These are phyloP conservation scores for Rutstroemia sp. DNA, from an alignment of 2,329 filamentous ascomycete species.

Conservation along the genomic window DNA sequence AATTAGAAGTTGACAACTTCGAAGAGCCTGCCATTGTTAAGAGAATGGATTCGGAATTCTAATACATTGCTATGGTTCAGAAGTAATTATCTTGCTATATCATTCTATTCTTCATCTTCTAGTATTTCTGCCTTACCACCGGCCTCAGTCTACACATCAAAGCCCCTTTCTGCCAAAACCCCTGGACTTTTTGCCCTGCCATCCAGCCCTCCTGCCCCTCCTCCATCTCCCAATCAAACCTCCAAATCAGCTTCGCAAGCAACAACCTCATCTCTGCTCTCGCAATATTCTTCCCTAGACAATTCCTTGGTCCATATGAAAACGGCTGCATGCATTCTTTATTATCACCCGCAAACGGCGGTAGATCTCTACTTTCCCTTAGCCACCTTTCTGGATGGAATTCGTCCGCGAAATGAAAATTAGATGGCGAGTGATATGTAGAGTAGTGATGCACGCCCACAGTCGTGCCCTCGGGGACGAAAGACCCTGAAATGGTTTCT, in stretches of 20 bases:
- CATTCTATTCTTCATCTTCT: too few relatives aligned
- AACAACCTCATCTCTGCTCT: constrained; percentile 1
- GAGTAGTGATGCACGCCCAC: constrained; percentile 2
- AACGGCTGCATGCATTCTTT: constrained; percentile 3
- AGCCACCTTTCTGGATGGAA: constrained; percentile 28
- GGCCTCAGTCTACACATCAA: neutral
- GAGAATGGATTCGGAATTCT: too few relatives aligned
- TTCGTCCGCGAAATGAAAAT: constrained; percentile 22
- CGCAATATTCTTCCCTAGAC: constrained; percentile 2
- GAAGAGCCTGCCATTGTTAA: too few relatives aligned
- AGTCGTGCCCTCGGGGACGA: constrained; percentile 6
- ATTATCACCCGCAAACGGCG: constrained; percentile 5
- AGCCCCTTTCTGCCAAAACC: neutral
- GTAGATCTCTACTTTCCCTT: constrained; percentile 9
- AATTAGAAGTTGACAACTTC: too few relatives aligned
- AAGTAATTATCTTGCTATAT: too few relatives aligned
- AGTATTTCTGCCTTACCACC: too few relatives aligned
- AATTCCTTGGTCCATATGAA: constrained; percentile 6
- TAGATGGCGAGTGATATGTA: neutral
- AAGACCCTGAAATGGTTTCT: constrained; percentile 12
- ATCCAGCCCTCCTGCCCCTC: neutral
- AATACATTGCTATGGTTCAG: too few relatives aligned
- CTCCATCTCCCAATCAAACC: neutral
- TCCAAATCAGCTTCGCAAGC: neutral
- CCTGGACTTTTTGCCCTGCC: neutral